Evolutionary conservation across 2,329 filamentous ascomycete genomes (phyloP), one percentile per base, ranked within the genome.

Genomic region (Sclerotinia trifoliorum): DNA sequence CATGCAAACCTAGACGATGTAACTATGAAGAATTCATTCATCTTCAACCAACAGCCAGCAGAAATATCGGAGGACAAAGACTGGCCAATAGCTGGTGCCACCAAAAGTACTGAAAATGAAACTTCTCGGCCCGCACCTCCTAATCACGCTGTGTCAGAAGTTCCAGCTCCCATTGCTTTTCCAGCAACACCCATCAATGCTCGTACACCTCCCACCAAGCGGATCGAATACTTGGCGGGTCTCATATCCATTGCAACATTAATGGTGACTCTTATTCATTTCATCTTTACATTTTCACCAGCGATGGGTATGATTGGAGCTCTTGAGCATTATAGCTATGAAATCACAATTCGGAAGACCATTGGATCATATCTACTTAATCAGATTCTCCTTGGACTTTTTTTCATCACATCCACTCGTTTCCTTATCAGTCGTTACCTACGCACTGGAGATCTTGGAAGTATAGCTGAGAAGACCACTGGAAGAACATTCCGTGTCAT

Each of bases 321-420:
- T 19, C 74, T 73, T 39, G 66, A 75, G 26, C 66, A 83, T 66
- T 79, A 81, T 56, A 65, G 72, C 6, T 80, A 78, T 21, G 81
- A 83, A 66, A 73, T 73, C 24, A 79, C 78, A 75, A 76, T 80
- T 2, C 77, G 79, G 42, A 80, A 79, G 70, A 79, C 80, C 13
- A 72, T 82, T 32, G 79, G 79, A 0, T 78, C 80, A 2, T 82
- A 80, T 70, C 72, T 83, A 15, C 77, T 83, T 35, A 81, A 82
- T 46, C 79, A 79, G 46, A 78, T 82, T 70, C 83, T 81, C 80
- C 79, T 83, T 21, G 81, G 81, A 26, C 80, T 81, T n/a, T 83
- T 83, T 75, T 80, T 83, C 74, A 80, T 81, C 15, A 83, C 80
- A 7, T 81, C 81, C 0, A 81, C 80, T 54, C 80, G 81, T 58